These are phyloP conservation scores for Dioscorea alata DNA, from an alignment of 106 monocot genomes.

Conservation along the genomic window DNA sequence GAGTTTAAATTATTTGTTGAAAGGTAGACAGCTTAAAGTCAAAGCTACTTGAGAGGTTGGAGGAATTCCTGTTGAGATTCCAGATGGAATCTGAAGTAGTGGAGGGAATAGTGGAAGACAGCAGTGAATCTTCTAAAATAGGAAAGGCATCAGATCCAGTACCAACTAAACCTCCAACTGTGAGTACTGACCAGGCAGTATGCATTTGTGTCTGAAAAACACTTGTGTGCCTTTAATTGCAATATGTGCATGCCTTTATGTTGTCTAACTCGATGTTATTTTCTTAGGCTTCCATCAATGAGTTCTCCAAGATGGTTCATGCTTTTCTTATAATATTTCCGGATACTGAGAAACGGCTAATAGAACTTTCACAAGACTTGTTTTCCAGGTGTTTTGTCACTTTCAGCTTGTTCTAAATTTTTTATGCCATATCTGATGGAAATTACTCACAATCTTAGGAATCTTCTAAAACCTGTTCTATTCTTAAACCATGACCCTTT, in stretches of 20 bases:
- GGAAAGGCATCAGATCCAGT: conserved; percentile 11
- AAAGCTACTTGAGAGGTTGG: conserved; percentile 65
- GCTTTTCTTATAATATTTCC: conserved; percentile 98
- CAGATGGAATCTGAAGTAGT: conserved; percentile 37
- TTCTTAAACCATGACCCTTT: conserved; percentile 2
- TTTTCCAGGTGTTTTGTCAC: conserved; percentile 50
- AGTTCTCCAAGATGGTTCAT: conserved; percentile 70
- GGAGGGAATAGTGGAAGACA: conserved; percentile 3
- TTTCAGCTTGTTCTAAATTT: not conserved
- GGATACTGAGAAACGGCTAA: conserved; percentile 79
- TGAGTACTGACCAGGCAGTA: not conserved
- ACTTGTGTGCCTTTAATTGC: not conserved
- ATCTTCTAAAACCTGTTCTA: not conserved
- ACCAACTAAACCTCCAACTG: conserved; percentile 5
- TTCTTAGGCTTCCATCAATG: conserved; percentile 61
- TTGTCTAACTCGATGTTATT: not conserved
- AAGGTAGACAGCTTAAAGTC: conserved; percentile 65
- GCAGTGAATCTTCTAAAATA: conserved; percentile 4
- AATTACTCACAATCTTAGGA: not conserved
- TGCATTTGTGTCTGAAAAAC: not conserved
- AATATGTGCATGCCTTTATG: not conserved
- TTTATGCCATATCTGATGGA: not conserved
- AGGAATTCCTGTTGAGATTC: conserved; percentile 54
- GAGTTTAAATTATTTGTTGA: too few relatives aligned
- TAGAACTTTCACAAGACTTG: conserved; percentile 72